Evolutionary conservation across 345 rosid species (phyloP).

Genomic region (Boechera stricta): DNA sequence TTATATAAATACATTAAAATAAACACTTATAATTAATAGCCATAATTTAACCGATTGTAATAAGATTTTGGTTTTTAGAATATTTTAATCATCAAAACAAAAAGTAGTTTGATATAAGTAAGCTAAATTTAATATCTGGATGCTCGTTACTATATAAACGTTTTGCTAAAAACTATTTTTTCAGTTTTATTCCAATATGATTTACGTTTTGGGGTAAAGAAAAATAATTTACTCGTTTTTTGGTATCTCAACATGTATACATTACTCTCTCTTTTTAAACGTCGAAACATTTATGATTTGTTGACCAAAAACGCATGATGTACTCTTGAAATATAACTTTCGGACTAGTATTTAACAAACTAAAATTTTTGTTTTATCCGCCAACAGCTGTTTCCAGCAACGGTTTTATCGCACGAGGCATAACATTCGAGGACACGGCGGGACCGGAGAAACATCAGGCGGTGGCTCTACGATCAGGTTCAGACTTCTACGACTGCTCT

Average conservation of each 20-base stretch:
- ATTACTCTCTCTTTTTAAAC: too few relatives aligned
- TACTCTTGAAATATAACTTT: neutral
- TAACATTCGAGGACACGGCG: slow-evolving; percentile 88
- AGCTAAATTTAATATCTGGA: neutral
- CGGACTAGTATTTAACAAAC: slow-evolving; percentile 10
- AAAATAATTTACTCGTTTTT: neutral
- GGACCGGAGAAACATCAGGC: slow-evolving; percentile 88
- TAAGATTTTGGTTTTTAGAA: too few relatives aligned
- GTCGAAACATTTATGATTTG: too few relatives aligned
- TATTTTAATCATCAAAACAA: neutral
- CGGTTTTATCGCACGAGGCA: slow-evolving; percentile 76
- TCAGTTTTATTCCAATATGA: neutral
- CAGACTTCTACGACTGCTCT: slow-evolving; percentile 81
- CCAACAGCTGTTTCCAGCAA: slow-evolving; percentile 63
- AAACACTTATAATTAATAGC: neutral
- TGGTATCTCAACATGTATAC: too few relatives aligned
- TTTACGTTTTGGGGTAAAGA: neutral
- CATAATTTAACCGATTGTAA: neutral
- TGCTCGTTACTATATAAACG: too few relatives aligned
- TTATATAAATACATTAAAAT: neutral
- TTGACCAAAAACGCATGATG: neutral
- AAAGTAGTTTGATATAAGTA: neutral
- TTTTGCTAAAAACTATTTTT: neutral
- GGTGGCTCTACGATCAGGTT: slow-evolving; percentile 82
- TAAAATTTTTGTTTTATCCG: neutral